Base-by-base conservation (phyloP, 2,329 filamentous ascomycete species). In the Talaromyces sp. region DNA sequence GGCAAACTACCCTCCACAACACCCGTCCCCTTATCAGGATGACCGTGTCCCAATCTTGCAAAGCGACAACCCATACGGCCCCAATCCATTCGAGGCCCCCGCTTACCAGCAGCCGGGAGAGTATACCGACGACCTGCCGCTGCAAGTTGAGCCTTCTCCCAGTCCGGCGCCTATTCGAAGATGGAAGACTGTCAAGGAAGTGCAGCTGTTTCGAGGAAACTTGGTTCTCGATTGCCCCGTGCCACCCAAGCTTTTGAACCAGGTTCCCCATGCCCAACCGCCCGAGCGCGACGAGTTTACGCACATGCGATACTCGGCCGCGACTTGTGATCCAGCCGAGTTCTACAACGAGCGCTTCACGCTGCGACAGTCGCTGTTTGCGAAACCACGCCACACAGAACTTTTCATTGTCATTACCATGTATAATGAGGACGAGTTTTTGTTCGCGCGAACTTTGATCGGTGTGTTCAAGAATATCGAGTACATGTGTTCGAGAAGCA, bases 381-480 rank as follows among this genome's bases (percentile, higher is more conserved):
- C 91, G 60, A 97, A 96, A 75, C 89, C 91, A 3, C 84, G 93
- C 58, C 90, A 96, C 71, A 97, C 93, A 0, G 93, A 98, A 78
- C 81, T 98, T 1, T 97, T 98, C 76, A 96, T 98, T 69, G 93
- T 93, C 35, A 86, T 98, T 58, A 98, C 93, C 61, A 97, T 97
- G 93, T 99, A 99, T 80, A 99, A 99, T 72, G 95, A 99, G 72
- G 93, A 99, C 74, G 95, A 99, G 69, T 88, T 98, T 66, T 81
- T 97, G 62, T 97, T 99, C 72, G 92, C 95, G 26, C 87, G 95
- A 49, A 98, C 95, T 4, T 91, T 99, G 91, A 90, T 88, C 55
- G 95, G 95, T 75, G 92, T 99, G 5, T 93, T 98, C 82, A 98
- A 99, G 80, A 99, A 99, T 75, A 91, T 99, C 67, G 93, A 97